Evolutionary conservation across 2,329 filamentous ascomycete genomes (phyloP).

Genomic region (Arthroderma sp.): DNA sequence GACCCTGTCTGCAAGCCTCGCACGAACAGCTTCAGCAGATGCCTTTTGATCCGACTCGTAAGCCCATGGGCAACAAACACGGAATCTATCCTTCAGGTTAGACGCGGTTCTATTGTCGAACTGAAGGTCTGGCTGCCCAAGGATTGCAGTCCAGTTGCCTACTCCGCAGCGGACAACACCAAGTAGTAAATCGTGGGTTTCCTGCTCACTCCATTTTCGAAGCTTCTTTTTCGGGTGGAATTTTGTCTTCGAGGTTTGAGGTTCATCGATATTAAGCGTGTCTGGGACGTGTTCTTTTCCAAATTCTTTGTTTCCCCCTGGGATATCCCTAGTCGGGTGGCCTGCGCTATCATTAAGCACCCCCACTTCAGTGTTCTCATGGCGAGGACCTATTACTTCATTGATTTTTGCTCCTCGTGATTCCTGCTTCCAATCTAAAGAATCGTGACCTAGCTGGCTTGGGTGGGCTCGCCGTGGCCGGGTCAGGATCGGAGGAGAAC

Average conservation of each 20-base stretch:
- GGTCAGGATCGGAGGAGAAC: slow-evolving; percentile 24
- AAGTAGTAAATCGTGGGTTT: slow-evolving; percentile 44
- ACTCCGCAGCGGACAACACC: slow-evolving; percentile 50
- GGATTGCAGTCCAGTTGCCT: slow-evolving; percentile 51
- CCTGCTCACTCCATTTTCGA: slow-evolving; percentile 46
- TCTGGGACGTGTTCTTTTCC: background rate
- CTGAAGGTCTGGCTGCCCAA: slow-evolving; percentile 41
- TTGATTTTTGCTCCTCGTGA: slow-evolving; percentile 3
- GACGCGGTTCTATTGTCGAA: slow-evolving; percentile 48
- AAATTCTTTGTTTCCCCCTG: background rate
- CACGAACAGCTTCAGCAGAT: slow-evolving; percentile 24
- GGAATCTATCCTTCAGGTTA: slow-evolving; percentile 49
- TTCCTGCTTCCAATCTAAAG: slow-evolving; percentile 6
- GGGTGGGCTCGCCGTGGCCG: slow-evolving; percentile 14
- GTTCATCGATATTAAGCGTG: background rate
- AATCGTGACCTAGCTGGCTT: too few species aligned
- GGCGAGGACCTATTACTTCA: slow-evolving; percentile 2
- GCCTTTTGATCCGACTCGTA: slow-evolving; percentile 29
- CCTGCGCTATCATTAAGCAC: too few species aligned
- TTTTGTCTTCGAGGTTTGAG: slow-evolving; percentile 13
- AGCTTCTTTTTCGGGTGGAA: slow-evolving; percentile 36
- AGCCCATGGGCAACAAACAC: slow-evolving; percentile 41
- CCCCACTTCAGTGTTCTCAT: background rate
- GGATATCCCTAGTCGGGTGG: background rate
- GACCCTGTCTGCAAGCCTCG: slow-evolving; percentile 5